phyloP scores from a whole-genome alignment of 2,329 filamentous ascomycete species.

The Exophiala viscosa region DNA sequence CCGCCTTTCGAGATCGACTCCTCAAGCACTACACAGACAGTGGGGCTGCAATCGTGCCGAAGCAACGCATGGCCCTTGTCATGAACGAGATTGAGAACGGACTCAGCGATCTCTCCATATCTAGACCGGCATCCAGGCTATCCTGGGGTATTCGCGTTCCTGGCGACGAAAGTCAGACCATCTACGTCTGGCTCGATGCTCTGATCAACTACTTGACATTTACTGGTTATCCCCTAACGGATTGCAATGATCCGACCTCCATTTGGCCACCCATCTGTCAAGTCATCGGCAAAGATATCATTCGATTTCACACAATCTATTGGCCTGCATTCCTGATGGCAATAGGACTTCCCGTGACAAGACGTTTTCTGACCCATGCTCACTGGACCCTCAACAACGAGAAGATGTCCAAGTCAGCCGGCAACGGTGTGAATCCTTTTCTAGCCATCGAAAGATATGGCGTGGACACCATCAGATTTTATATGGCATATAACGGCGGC shows the following conservation, averaged over 20 bases:
- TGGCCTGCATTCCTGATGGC: slow-evolving; percentile 97
- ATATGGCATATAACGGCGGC: slow-evolving; percentile 75
- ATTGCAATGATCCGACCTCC: slow-evolving; percentile 57
- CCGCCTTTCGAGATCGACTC: slow-evolving; percentile 72
- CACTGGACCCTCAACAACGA: slow-evolving; percentile 90
- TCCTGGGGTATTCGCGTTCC: slow-evolving; percentile 89
- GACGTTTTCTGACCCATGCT: slow-evolving; percentile 78
- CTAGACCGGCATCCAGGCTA: slow-evolving; percentile 71
- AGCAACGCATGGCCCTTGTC: slow-evolving; percentile 71
- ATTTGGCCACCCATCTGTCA: slow-evolving; percentile 92
- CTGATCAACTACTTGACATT: slow-evolving; percentile 90
- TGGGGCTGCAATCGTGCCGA: slow-evolving; percentile 71
- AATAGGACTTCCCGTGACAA: slow-evolving; percentile 72
- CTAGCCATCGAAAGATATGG: slow-evolving; percentile 87
- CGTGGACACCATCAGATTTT: slow-evolving; percentile 83
- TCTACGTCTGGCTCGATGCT: slow-evolving; percentile 98
- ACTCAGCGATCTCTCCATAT: slow-evolving; percentile 84
- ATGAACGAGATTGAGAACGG: slow-evolving; percentile 71
- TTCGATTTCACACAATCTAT: slow-evolving; percentile 92
- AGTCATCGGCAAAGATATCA: slow-evolving; percentile 92
- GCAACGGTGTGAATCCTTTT: slow-evolving; percentile 93
- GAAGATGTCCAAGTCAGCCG: slow-evolving; percentile 96
- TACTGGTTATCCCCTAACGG: slow-evolving; percentile 73
- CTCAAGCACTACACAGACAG: slow-evolving; percentile 76
- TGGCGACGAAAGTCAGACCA: slow-evolving; percentile 77